Evolutionary conservation across 139 green algal genomes (phyloP).

Genomic region (Chlorella sorokiniana): DNA sequence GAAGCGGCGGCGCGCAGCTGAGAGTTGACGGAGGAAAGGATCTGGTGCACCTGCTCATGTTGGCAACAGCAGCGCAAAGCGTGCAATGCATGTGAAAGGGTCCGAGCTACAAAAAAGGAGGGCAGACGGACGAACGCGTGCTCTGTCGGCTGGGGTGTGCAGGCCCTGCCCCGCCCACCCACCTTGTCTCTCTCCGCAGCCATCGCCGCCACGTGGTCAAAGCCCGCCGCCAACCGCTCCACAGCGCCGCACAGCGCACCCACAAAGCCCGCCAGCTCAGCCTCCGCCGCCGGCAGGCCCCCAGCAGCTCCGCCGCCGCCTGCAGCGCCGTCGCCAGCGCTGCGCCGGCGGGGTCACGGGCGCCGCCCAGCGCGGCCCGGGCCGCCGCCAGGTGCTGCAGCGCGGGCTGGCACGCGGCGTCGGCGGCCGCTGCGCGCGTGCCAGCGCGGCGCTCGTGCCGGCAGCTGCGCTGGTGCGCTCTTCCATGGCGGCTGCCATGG

Average conservation of each 20-base stretch:
- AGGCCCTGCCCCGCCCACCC: slow-evolving; percentile 6
- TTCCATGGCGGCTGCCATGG: slow-evolving; percentile 21
- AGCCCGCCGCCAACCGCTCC: slow-evolving; percentile 7
- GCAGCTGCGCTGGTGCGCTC: background rate
- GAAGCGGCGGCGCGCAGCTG: slow-evolving; percentile 9
- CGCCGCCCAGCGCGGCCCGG: background rate
- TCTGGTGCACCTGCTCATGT: slow-evolving; percentile 25
- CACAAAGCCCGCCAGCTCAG: background rate
- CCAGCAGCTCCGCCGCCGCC: background rate
- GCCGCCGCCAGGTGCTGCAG: background rate
- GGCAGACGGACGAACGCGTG: background rate
- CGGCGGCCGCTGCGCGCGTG: background rate
- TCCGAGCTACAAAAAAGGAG: background rate
- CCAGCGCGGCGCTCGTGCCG: background rate
- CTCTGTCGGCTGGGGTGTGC: background rate
- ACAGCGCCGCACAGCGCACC: slow-evolving; percentile 3
- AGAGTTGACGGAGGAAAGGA: slow-evolving; percentile 17
- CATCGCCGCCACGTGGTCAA: background rate
- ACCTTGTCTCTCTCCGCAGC: slow-evolving; percentile 24
- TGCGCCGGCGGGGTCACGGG: background rate
- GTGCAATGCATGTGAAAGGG: background rate
- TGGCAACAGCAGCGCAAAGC: background rate
- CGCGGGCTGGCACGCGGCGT: background rate
- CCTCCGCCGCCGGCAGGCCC: background rate
- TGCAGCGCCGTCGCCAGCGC: background rate